phyloP scores from a whole-genome alignment of 2,329 filamentous ascomycete species.

The Cytospora leucostoma region DNA sequence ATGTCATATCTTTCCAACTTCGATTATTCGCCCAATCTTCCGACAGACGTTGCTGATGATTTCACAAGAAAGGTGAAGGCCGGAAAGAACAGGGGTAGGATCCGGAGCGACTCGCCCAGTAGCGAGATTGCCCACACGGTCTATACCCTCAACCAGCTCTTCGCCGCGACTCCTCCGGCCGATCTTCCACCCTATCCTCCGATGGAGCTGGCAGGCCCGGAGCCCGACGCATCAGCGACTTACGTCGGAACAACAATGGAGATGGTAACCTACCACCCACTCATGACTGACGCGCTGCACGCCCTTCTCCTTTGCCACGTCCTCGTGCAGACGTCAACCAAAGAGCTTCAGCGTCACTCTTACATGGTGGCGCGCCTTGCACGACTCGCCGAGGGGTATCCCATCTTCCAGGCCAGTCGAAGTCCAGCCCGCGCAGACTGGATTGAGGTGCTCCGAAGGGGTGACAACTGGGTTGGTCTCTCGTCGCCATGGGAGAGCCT shows the following conservation, averaged over 20 bases:
- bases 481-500: slow-evolving; percentile 68
- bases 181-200: slow-evolving; percentile 69
- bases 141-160: slow-evolving; percentile 62
- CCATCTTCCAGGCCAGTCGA: slow-evolving; percentile 73
- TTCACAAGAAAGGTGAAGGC: slow-evolving; percentile 60
- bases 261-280: slow-evolving; percentile 76
- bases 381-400: slow-evolving; percentile 75
- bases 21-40: slow-evolving; percentile 75
- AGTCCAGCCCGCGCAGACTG: slow-evolving; percentile 76
- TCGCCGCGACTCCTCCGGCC: slow-evolving; percentile 65
- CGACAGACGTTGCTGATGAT: slow-evolving; percentile 59
- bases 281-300: slow-evolving; percentile 77
- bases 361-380: slow-evolving; percentile 78
- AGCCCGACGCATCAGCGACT: slow-evolving; percentile 33
- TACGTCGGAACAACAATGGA: slow-evolving; percentile 49
- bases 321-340: slow-evolving; percentile 76
- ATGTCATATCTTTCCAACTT: slow-evolving; percentile 70
- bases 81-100: slow-evolving; percentile 50
- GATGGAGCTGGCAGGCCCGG: slow-evolving; percentile 39
- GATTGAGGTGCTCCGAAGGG: slow-evolving; percentile 71
- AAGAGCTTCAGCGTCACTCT: slow-evolving; percentile 77
- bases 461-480: slow-evolving; percentile 70
- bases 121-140: slow-evolving; percentile 41
- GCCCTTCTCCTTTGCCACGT: slow-evolving; percentile 75
- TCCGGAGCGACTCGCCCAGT: slow-evolving; percentile 17